These are phyloP conservation scores for Spizellomyces punctatus DNA, from an alignment of 192 early-diverging fungal species.

Conservation along the genomic window DNA sequence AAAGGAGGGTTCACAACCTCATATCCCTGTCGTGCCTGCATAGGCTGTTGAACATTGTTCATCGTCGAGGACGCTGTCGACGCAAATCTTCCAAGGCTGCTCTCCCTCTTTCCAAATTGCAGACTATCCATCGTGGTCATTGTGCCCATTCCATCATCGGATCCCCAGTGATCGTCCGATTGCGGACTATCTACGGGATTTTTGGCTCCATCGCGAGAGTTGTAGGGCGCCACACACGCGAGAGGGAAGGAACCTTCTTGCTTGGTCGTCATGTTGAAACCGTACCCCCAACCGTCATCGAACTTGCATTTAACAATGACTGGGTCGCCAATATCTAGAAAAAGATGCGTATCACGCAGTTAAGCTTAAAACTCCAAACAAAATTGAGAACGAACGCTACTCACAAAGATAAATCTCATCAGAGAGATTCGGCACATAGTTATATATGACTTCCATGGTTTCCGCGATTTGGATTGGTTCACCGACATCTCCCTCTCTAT, in stretches of 20 bases:
- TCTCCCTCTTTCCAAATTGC: background rate
- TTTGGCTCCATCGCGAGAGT: background rate
- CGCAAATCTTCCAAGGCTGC: background rate
- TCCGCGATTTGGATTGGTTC: constrained; percentile 36
- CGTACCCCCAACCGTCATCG: constrained; percentile 58
- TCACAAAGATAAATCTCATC: constrained; percentile 48
- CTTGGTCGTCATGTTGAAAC: constrained; percentile 53
- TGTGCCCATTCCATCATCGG: background rate
- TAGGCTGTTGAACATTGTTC: no score
- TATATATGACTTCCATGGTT: constrained; percentile 47
- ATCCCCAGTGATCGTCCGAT: background rate
- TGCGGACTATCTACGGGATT: background rate
- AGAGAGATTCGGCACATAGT: constrained; percentile 47
- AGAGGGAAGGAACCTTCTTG: constrained; percentile 57
- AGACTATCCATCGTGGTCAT: background rate
- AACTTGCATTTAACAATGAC: constrained; percentile 48
- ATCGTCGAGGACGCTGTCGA: background rate
- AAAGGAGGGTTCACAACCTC: no score
- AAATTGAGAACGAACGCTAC: constrained; percentile 20
- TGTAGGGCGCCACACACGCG: constrained; percentile 48
- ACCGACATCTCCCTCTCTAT: constrained; percentile 4
- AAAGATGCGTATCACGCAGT: constrained; percentile 7
- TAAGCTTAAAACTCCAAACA: background rate
- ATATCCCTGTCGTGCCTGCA: no score
- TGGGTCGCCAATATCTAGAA: constrained; percentile 36